Conservation (phyloP, 1,284 basidiomycete species). For the Tilletia setariae region DNA sequence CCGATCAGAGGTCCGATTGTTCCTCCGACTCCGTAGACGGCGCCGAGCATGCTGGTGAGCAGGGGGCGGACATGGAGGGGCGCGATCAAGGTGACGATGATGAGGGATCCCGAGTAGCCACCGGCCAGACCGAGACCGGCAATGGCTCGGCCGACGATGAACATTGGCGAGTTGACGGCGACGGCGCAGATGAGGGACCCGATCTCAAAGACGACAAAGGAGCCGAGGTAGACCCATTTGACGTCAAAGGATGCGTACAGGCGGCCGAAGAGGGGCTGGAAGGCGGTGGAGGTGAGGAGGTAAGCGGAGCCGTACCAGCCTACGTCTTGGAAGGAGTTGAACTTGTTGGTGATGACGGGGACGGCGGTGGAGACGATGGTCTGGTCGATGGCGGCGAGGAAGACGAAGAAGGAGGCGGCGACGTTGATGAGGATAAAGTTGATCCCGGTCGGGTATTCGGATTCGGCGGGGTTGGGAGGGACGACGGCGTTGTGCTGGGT, state of each 20-base stretch:
- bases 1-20: slow-evolving; percentile 30
- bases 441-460: slow-evolving; percentile 20
- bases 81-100: slow-evolving; percentile 33
- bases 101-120: slow-evolving; percentile 36
- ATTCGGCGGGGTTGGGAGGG: neutral
- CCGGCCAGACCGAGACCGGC: slow-evolving; percentile 39
- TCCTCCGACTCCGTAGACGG: slow-evolving; percentile 32
- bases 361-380: slow-evolving; percentile 45
- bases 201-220: slow-evolving; percentile 36
- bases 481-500: neutral
- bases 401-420: slow-evolving; percentile 14
- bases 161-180: slow-evolving; percentile 30
- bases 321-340: slow-evolving; percentile 32
- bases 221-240: slow-evolving; percentile 33
- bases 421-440: slow-evolving; percentile 23
- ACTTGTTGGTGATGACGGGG: slow-evolving; percentile 36
- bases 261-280: slow-evolving; percentile 41
- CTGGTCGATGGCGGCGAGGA: slow-evolving; percentile 27
- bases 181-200: slow-evolving; percentile 43
- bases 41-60: slow-evolving; percentile 30
- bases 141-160: slow-evolving; percentile 44
- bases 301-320: slow-evolving; percentile 45
- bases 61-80: slow-evolving; percentile 27
- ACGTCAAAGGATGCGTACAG: slow-evolving; percentile 37
- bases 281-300: slow-evolving; percentile 37